Evolutionary conservation across 2,329 filamentous ascomycete species (phyloP).

Genomic region (Sclerotiophoma versabilis): DNA sequence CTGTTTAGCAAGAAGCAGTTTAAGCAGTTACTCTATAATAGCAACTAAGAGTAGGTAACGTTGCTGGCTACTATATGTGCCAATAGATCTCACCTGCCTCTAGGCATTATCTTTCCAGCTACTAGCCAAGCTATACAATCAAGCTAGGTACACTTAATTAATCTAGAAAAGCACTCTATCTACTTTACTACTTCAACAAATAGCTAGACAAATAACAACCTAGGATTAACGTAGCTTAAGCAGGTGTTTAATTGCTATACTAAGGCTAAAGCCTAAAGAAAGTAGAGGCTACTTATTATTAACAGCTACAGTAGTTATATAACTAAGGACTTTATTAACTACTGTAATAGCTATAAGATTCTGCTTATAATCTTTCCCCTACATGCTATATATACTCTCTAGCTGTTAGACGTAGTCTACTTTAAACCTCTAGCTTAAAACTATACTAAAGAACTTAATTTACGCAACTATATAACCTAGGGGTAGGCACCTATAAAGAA

Average conservation of each 20-base stretch:
- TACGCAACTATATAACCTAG: neutral
- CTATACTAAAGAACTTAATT: neutral
- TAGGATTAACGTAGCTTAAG: neutral
- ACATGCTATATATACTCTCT: neutral
- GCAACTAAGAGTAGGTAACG: neutral
- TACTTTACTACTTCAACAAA: neutral
- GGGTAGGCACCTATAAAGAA: neutral
- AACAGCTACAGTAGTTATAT: neutral
- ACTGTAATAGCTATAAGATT: neutral
- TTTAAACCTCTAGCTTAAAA: neutral
- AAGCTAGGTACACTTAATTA: neutral
- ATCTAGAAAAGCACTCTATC: neutral
- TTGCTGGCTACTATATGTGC: neutral
- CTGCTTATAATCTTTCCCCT: neutral
- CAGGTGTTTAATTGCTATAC: neutral
- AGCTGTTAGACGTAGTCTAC: neutral
- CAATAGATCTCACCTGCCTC: neutral
- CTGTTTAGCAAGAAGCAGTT: neutral
- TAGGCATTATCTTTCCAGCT: neutral
- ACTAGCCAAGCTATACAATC: neutral
- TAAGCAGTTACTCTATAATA: neutral
- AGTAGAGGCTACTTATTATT: neutral
- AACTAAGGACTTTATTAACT: neutral
- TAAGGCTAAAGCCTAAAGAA: neutral
- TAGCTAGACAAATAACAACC: neutral